These are phyloP conservation scores for Medicago truncatula DNA, from an alignment of 306 rosid genomes.

Conservation along the genomic window DNA sequence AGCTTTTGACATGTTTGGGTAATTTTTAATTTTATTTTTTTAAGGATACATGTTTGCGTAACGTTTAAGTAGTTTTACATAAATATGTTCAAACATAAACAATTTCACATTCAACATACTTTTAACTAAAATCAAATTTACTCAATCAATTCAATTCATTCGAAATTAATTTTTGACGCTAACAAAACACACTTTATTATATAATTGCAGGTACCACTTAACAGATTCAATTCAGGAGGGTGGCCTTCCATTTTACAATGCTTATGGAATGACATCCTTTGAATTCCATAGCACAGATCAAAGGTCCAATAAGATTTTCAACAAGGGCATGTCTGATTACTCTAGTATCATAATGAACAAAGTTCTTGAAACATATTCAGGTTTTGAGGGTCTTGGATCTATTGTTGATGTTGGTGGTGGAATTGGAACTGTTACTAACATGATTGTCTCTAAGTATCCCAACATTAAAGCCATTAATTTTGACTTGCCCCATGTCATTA, in stretches of 20 bases:
- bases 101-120: too few species aligned
- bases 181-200: too few species aligned
- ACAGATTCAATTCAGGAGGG: constrained; percentile 37
- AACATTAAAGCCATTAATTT: constrained; percentile 69
- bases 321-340: constrained; percentile 30
- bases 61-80: too few species aligned
- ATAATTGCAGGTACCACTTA: constrained; percentile 36
- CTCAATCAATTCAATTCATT: too few species aligned
- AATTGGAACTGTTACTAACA: constrained; percentile 62
- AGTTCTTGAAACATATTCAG: constrained; percentile 21
- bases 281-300: constrained; percentile 35
- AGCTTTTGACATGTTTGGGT: too few species aligned
- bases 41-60: too few species aligned
- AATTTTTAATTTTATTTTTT: too few species aligned
- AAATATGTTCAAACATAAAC: too few species aligned
- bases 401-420: constrained; percentile 89
- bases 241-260: constrained; percentile 40
- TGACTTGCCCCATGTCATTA: constrained; percentile 78
- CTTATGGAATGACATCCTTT: constrained; percentile 38
- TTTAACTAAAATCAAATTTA: too few species aligned
- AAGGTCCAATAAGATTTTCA: constrained; percentile 36
- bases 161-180: too few species aligned
- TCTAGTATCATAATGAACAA: constrained; percentile 20
- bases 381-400: constrained; percentile 59
- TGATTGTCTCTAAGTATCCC: constrained; percentile 75